These are phyloP conservation scores for Aspergillus fischeri DNA, from an alignment of 2,329 filamentous ascomycete species.

Conservation along the genomic window DNA sequence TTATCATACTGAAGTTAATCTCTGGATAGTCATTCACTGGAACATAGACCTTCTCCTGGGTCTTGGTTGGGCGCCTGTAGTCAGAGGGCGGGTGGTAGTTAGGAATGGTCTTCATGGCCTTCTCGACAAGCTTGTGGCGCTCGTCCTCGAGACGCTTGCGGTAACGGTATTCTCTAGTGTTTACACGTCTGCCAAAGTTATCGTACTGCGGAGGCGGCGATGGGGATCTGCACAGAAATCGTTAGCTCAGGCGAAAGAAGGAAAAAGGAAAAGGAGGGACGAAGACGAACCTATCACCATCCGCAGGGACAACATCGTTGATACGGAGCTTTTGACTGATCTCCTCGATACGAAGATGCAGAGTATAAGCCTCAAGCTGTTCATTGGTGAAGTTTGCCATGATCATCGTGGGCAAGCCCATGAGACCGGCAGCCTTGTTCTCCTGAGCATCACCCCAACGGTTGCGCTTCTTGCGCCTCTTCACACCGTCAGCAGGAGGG, in stretches of 20 bases:
- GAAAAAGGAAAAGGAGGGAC: conserved; percentile 1
- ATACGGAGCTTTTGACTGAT: conserved; percentile 99
- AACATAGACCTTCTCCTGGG: conserved; percentile 99
- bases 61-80: conserved; percentile 98
- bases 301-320: conserved; percentile 95
- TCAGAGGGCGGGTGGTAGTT: conserved; percentile 99
- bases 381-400: conserved; percentile 97
- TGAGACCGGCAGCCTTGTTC: conserved; percentile 96
- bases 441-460: conserved; percentile 96
- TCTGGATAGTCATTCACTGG: conserved; percentile 99
- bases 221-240: conserved; percentile 65
- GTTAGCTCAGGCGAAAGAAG: neutral
- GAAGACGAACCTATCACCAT: conserved; percentile 78
- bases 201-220: conserved; percentile 97
- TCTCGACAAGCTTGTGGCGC: conserved; percentile 96
- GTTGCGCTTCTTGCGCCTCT: conserved; percentile 96
- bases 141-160: conserved; percentile 97
- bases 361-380: conserved; percentile 93
- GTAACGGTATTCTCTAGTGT: conserved; percentile 97
- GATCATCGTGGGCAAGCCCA: conserved; percentile 95
- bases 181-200: conserved; percentile 98
- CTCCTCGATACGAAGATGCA: conserved; percentile 96
- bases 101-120: conserved; percentile 98
- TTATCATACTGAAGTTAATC: conserved; percentile 99
- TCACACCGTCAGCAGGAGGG: conserved; percentile 67